phyloP scores from a whole-genome alignment of 768 basidiomycete species.

The Tricholoma terreum region DNA sequence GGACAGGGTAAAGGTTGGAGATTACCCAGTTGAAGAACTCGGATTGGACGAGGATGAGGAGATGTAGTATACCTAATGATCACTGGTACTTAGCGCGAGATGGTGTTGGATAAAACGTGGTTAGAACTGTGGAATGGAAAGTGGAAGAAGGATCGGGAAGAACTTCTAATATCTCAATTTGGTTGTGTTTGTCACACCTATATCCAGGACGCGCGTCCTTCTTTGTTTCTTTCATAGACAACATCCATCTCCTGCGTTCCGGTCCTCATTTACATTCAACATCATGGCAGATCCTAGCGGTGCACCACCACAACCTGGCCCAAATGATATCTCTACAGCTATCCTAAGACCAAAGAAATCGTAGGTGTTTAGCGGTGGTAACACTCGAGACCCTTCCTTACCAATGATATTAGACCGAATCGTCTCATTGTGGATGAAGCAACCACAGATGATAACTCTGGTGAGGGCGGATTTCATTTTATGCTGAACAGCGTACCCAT shows the following conservation, averaged over 20 bases:
- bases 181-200: slow-evolving; percentile 20
- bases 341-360: slow-evolving; percentile 98
- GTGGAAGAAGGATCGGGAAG: slow-evolving; percentile 32
- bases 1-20: slow-evolving; percentile 77
- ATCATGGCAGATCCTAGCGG: slow-evolving; percentile 80
- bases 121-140: no score
- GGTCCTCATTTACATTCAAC: slow-evolving; percentile 14
- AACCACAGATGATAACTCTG: slow-evolving; percentile 93
- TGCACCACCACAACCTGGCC: slow-evolving; percentile 77
- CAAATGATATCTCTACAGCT: slow-evolving; percentile 90
- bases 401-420: slow-evolving; percentile 67
- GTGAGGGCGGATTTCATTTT: slow-evolving; percentile 36
- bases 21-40: slow-evolving; percentile 84
- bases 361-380: slow-evolving; percentile 48
- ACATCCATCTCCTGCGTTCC: slow-evolving; percentile 8
- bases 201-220: slow-evolving; percentile 39
- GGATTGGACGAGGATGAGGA: slow-evolving; percentile 68
- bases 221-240: slow-evolving; percentile 14
- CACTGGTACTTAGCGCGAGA: no score
- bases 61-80: slow-evolving; percentile 45
- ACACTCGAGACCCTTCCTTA: slow-evolving; percentile 13
- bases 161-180: slow-evolving; percentile 13
- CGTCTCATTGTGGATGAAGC: slow-evolving; percentile 97
- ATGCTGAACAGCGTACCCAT: slow-evolving; percentile 10
- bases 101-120: slow-evolving; percentile 5